Conservation (phyloP, 2,329 filamentous ascomycete genomes). For the Aspergillus sp. region DNA sequence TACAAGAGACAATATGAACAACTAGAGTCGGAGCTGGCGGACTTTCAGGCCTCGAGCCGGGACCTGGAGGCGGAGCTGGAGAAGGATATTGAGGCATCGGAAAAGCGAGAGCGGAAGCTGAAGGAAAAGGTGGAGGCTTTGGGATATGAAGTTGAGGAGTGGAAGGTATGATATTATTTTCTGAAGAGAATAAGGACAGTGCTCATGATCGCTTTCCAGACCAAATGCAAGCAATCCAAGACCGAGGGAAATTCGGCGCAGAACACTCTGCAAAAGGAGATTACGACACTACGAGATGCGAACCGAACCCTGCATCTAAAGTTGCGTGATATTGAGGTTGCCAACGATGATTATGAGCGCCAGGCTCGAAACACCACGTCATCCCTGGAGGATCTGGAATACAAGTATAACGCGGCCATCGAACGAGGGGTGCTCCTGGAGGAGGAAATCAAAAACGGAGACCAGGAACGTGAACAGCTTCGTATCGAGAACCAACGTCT, state of each 20-base stretch:
- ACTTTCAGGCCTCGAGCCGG: conserved; percentile 89
- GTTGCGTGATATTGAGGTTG: conserved; percentile 90
- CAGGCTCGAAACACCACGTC: conserved; percentile 94
- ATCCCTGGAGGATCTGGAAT: conserved; percentile 92
- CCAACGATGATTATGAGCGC: conserved; percentile 96
- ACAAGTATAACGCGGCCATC: conserved; percentile 91
- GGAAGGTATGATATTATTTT: conserved; percentile 64
- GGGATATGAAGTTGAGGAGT: conserved; percentile 89
- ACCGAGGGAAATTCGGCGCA: conserved; percentile 78
- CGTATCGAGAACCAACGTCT: conserved; percentile 87
- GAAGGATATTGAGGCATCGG: conserved; percentile 89
- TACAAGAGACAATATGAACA: conserved; percentile 96
- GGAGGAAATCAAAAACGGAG: conserved; percentile 83
- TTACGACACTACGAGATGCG: conserved; percentile 78
- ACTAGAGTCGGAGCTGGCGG: conserved; percentile 80
- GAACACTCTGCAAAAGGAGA: conserved; percentile 85
- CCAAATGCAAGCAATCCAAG: conserved; percentile 95
- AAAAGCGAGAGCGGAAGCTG: conserved; percentile 80
- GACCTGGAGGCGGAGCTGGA: conserved; percentile 92
- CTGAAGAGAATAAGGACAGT: neutral
- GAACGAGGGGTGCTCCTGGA: conserved; percentile 90
- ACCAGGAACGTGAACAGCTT: conserved; percentile 82
- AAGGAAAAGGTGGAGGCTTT: conserved; percentile 81
- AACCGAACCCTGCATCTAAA: conserved; percentile 75
- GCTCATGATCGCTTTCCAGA: conserved; percentile 45